These are phyloP conservation scores for Panicum miliaceum DNA, from an alignment of 176 grass and related monocot genomes.

Conservation along the genomic window DNA sequence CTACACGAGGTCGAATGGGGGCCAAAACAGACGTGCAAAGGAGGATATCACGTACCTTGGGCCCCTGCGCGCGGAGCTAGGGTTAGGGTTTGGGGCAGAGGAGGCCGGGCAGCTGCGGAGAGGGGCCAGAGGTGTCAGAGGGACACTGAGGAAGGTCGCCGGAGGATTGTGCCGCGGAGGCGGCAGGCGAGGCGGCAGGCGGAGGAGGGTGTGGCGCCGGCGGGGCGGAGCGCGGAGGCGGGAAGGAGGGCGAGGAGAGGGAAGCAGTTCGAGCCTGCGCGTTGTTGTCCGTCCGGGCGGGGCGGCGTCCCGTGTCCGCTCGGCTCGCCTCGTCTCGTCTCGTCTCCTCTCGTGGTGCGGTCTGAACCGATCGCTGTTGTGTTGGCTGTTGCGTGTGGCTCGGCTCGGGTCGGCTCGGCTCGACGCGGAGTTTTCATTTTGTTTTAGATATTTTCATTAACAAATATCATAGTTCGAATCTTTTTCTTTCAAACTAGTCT, in stretches of 20 bases:
- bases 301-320: background rate
- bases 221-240: slow-evolving; percentile 19
- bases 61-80: slow-evolving; percentile 34
- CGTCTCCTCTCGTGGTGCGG: background rate
- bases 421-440: background rate
- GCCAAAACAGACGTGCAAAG: background rate
- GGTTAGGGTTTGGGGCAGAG: slow-evolving; percentile 63
- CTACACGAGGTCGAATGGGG: background rate
- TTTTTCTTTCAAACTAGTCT: no score
- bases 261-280: background rate
- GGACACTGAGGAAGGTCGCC: background rate
- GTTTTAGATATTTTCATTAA: no score
- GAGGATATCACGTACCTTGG: slow-evolving; percentile 31
- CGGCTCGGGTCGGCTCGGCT: background rate
- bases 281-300: background rate
- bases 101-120: background rate
- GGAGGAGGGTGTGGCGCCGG: slow-evolving; percentile 31
- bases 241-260: slow-evolving; percentile 41
- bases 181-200: background rate
- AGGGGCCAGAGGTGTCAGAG: background rate
- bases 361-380: slow-evolving; percentile 1
- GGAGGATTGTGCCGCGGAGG: background rate
- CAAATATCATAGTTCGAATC: no score
- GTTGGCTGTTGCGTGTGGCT: background rate
- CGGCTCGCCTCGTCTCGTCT: background rate